Conservation (phyloP, 257 asterid species). For the Fraxinus quadrangulata region DNA sequence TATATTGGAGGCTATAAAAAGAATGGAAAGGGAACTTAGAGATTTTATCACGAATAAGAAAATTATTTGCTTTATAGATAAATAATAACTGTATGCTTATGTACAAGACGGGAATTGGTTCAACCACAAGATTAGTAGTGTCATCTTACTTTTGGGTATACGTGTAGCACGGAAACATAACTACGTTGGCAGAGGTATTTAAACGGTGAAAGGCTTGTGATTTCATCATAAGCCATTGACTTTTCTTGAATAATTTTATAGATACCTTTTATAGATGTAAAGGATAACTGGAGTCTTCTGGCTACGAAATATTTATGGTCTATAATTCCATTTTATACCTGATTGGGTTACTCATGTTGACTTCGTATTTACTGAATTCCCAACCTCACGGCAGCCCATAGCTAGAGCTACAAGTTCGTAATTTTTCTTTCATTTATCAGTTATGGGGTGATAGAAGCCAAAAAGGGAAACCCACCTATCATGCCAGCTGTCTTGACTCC, state of each 20-base stretch:
- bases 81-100: constrained; percentile 6
- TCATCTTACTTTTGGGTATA: not conserved
- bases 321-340: not conserved
- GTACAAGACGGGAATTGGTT: not conserved
- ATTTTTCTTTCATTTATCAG: constrained; percentile 37
- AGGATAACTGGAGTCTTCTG: not conserved
- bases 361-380: constrained; percentile 3
- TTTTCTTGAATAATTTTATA: not conserved
- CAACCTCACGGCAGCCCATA: not conserved
- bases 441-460: constrained; percentile 73
- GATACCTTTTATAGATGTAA: constrained; percentile 5
- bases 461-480: constrained; percentile 80
- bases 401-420: constrained; percentile 15
- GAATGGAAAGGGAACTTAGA: not conserved
- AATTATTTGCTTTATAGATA: not conserved
- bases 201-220: not conserved
- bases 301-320: constrained; percentile 4
- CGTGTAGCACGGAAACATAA: constrained; percentile 4
- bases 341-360: constrained; percentile 8
- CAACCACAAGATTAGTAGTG: not conserved
- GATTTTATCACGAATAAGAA: not conserved
- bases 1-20: not conserved
- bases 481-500: constrained; percentile 97
- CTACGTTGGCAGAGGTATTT: not conserved
- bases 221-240: constrained; percentile 3